Evolutionary conservation across 768 basidiomycete species (phyloP).

Genomic region (Rhodotorula taiwanensis): DNA sequence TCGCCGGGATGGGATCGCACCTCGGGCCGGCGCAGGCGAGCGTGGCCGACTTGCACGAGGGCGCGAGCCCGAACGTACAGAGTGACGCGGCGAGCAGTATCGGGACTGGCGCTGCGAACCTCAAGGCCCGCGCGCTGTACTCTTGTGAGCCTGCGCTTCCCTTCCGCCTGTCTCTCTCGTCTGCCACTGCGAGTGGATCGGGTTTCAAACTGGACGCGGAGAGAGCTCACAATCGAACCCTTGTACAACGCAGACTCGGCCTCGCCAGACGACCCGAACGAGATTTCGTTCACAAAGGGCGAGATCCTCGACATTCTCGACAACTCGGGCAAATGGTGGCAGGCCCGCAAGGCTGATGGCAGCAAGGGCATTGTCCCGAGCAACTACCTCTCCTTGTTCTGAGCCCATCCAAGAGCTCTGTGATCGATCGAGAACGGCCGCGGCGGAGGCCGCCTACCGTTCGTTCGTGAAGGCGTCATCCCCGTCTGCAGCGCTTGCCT

Average conservation of each 20-base stretch:
- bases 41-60: conserved; percentile 16
- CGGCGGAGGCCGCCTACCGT: too few species aligned
- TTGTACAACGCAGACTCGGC: conserved; percentile 71
- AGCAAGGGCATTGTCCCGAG: conserved; percentile 39
- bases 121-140: conserved; percentile 84
- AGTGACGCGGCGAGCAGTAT: conserved; percentile 8
- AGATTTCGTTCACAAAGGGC: conserved; percentile 87
- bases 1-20: conserved; percentile 40
- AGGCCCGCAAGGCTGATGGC: conserved; percentile 72
- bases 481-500: too few species aligned
- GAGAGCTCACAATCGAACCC: too few species aligned
- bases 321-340: conserved; percentile 83
- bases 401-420: too few species aligned
- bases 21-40: conserved; percentile 9
- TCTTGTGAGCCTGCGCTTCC: conserved; percentile 61
- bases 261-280: conserved; percentile 90
- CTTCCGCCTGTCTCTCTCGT: conserved; percentile 5
- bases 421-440: too few species aligned
- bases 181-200: too few species aligned
- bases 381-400: conserved; percentile 25
- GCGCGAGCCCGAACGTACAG: conserved; percentile 5
- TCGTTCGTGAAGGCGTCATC: too few species aligned
- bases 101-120: too few species aligned
- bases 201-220: neutral
- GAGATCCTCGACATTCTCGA: conserved; percentile 88